Evolutionary conservation across 495 filamentous ascomycete genomes (phyloP).

Genomic region (Penicillium paradoxum): DNA sequence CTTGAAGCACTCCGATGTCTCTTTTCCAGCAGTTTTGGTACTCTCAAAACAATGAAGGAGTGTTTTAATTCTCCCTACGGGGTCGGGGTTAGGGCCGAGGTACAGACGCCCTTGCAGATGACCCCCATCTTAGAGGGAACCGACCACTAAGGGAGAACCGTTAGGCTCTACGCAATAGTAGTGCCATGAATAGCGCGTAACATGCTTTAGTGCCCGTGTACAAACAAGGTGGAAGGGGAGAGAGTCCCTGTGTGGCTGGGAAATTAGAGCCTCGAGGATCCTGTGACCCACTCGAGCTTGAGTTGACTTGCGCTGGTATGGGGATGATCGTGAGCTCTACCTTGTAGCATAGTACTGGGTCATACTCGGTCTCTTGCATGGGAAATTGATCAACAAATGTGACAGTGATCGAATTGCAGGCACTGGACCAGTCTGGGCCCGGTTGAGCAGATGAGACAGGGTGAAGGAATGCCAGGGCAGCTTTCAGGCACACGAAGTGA

Average conservation of each 20-base stretch:
- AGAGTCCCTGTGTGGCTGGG: constrained; percentile 8
- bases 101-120: constrained; percentile 17
- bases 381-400: constrained; percentile 2
- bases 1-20: too few species aligned
- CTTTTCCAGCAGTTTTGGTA: not conserved
- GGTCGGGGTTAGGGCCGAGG: not conserved
- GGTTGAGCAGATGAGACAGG: not conserved
- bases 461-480: constrained; percentile 15
- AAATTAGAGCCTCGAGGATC: not conserved
- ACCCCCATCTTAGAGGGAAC: constrained; percentile 10
- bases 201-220: constrained; percentile 18
- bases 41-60: constrained; percentile 19
- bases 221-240: not conserved
- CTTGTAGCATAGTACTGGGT: not conserved
- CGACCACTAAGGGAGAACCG: constrained; percentile 1
- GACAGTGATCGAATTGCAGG: not conserved
- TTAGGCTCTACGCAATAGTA: not conserved
- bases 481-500: constrained; percentile 13
- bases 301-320: too few species aligned
- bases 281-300: constrained; percentile 11
- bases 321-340: not conserved
- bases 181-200: not conserved
- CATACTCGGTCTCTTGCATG: too few species aligned
- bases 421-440: not conserved
- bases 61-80: constrained; percentile 8